These are phyloP conservation scores for Microbotryomycetes sp. DNA, from an alignment of 1,284 basidiomycete species.

Conservation along the genomic window DNA sequence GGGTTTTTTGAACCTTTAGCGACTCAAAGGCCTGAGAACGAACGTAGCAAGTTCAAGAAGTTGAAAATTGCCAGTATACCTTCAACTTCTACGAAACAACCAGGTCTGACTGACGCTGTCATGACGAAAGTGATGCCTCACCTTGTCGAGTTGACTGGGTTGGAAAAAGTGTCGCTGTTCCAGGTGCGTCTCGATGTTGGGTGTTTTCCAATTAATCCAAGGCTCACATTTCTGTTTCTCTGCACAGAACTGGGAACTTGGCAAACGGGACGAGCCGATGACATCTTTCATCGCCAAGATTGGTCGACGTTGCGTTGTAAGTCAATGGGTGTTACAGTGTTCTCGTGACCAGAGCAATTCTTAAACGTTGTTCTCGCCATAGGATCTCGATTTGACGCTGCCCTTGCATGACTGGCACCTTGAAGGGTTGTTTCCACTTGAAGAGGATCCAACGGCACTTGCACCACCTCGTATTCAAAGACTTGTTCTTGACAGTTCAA, in stretches of 20 bases:
- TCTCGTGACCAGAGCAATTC: background rate
- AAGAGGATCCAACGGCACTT: background rate
- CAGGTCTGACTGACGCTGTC: constrained; percentile 24
- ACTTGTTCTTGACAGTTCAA: constrained; percentile 21
- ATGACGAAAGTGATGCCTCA: constrained; percentile 26
- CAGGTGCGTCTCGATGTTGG: constrained; percentile 17
- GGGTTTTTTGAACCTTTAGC: constrained; percentile 31
- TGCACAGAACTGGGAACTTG: constrained; percentile 8
- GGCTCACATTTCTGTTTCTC: background rate
- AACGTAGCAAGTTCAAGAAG: constrained; percentile 17
- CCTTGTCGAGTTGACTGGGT: constrained; percentile 25
- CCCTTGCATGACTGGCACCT: constrained; percentile 23
- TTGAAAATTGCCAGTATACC: constrained; percentile 33
- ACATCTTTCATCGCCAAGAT: constrained; percentile 14
- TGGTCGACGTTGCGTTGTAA: constrained; percentile 17
- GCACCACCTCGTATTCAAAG: constrained; percentile 14
- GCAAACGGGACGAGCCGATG: constrained; percentile 15
- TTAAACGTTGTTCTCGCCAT: background rate
- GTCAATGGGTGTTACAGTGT: no score
- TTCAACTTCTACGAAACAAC: constrained; percentile 17
- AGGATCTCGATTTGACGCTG: constrained; percentile 27
- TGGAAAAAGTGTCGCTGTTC: constrained; percentile 28
- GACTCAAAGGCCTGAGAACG: background rate
- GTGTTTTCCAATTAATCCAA: background rate
- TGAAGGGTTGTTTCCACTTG: constrained; percentile 16